Percentiles rank a stretch among this genome's conserved stretches.
Conservation (phyloP, 106 monocot species). For the Dioscorea zingiberensis region DNA sequence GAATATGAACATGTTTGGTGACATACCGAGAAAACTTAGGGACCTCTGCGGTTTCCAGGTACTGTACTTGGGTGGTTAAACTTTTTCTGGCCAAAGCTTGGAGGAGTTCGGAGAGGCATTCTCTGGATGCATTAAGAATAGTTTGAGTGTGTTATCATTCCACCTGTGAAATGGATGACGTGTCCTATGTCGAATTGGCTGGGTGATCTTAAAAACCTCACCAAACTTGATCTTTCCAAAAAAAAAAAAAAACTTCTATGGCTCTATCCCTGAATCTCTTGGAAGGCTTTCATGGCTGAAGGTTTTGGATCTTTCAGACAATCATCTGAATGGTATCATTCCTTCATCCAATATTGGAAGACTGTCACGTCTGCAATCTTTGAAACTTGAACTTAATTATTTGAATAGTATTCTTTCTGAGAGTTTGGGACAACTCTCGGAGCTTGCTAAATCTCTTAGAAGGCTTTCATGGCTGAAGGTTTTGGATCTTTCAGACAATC, state of each 20-base stretch:
- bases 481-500: neutral
- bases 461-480: no score
- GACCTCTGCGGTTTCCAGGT: no score
- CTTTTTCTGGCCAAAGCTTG: no score
- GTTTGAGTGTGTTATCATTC: neutral
- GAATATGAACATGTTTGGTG: no score
- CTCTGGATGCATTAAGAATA: neutral
- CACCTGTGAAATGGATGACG: neutral
- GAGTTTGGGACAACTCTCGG: no score
- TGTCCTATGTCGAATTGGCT: neutral
- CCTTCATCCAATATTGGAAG: slow-evolving; percentile 1
- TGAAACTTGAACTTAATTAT: no score
- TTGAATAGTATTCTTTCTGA: no score
- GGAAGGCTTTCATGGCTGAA: neutral
- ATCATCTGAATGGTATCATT: slow-evolving; percentile 11
- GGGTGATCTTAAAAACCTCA: neutral
- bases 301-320: slow-evolving; percentile 8
- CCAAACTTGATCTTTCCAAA: neutral
- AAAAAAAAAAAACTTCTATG: neutral
- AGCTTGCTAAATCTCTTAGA: no score
- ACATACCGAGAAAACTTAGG: no score
- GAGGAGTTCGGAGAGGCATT: neutral
- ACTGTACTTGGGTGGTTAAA: no score
- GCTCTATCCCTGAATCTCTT: neutral
- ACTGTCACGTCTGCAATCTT: neutral